phyloP scores from a whole-genome alignment of 1,139 yeast species.

The Geotrichum restrictum region DNA sequence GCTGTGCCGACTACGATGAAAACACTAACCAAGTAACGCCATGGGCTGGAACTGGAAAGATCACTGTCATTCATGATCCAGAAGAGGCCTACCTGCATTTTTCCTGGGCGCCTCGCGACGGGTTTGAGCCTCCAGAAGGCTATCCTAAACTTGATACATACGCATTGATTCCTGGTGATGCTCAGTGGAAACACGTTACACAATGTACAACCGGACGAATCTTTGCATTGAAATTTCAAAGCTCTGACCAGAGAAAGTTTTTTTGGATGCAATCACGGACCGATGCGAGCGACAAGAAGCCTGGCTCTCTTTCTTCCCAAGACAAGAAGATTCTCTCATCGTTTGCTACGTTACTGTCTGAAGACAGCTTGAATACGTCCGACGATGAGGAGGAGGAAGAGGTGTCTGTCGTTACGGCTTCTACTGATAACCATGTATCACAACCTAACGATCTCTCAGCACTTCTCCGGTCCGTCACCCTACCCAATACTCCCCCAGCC shows the following conservation, averaged over 20 bases:
- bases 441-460: constrained; percentile 4
- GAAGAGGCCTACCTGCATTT: constrained; percentile 55
- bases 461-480: constrained; percentile 22
- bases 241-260: constrained; percentile 78
- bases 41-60: constrained; percentile 67
- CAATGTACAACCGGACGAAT: constrained; percentile 83
- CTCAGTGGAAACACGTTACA: constrained; percentile 69
- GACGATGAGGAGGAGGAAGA: constrained; percentile 42
- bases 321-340: constrained; percentile 54
- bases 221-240: constrained; percentile 71
- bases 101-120: constrained; percentile 58
- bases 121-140: constrained; percentile 31
- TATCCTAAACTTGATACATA: constrained; percentile 51
- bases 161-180: constrained; percentile 89
- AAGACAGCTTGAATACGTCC: constrained; percentile 45
- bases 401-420: constrained; percentile 10
- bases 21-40: constrained; percentile 71
- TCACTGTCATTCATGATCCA: constrained; percentile 60
- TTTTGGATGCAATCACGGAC: constrained; percentile 86
- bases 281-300: constrained; percentile 54
- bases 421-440: background rate
- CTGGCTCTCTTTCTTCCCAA: constrained; percentile 51
- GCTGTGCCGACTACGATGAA: constrained; percentile 72
- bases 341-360: constrained; percentile 52
- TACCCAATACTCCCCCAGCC: constrained; percentile 1